Conservation (phyloP, 768 basidiomycete genomes). For the Leccinum subtestaceum region DNA sequence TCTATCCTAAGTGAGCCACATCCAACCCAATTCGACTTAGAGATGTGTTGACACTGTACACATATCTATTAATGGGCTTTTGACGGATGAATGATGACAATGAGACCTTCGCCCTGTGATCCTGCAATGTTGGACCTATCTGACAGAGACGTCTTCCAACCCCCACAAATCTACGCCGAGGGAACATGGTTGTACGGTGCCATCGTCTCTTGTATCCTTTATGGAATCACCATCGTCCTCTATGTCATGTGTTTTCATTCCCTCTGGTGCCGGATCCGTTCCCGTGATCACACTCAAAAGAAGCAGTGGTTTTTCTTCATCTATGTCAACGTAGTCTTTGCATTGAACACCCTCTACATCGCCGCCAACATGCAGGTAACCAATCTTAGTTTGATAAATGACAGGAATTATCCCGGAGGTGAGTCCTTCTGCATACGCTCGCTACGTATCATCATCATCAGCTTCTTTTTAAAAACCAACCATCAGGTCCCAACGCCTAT, state of each 20-base stretch:
- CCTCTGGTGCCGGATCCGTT: slow-evolving; percentile 25
- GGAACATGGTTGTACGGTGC: slow-evolving; percentile 33
- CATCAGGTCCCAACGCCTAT: slow-evolving; percentile 25
- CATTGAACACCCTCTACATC: slow-evolving; percentile 28
- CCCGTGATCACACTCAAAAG: slow-evolving; percentile 6
- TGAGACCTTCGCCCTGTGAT: background rate
- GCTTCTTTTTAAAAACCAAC: background rate
- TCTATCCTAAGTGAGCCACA: background rate
- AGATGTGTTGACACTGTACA: background rate
- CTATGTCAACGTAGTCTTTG: slow-evolving; percentile 32
- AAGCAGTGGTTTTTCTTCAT: slow-evolving; percentile 28
- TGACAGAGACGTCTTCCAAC: slow-evolving; percentile 6
- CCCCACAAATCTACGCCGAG: slow-evolving; percentile 19
- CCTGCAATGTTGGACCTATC: slow-evolving; percentile 15
- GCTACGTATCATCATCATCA: background rate
- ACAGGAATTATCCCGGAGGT: slow-evolving; percentile 34
- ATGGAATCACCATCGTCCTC: slow-evolving; percentile 30
- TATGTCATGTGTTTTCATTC: slow-evolving; percentile 27
- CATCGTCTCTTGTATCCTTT: slow-evolving; percentile 26
- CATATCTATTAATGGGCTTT: background rate
- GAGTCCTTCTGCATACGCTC: background rate
- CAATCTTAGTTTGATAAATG: slow-evolving; percentile 29
- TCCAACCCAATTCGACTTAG: background rate
- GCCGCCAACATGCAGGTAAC: slow-evolving; percentile 21
- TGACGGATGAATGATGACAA: background rate